Evolutionary conservation across 306 rosid species (phyloP).

Genomic region (Fragaria ananassa): DNA sequence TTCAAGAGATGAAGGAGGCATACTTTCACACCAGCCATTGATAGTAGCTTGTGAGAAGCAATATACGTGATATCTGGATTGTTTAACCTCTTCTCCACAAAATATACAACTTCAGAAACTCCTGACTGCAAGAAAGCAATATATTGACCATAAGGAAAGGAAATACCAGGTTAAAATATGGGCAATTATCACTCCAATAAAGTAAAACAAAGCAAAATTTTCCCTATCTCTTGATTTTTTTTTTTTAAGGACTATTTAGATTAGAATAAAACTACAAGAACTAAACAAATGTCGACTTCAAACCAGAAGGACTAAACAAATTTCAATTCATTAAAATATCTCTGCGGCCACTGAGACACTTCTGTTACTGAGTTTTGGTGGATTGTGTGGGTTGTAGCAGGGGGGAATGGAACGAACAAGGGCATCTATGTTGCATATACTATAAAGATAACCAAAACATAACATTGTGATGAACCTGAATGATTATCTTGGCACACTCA

Average conservation of each 20-base stretch:
- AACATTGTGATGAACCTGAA: conserved; percentile 60
- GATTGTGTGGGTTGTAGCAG: background rate
- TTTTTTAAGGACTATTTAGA: no score
- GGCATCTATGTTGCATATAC: background rate
- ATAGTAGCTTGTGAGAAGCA: conserved; percentile 78
- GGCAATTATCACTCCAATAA: background rate
- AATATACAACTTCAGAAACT: conserved; percentile 78
- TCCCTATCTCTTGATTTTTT: background rate
- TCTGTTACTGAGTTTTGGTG: background rate
- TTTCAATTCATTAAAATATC: background rate
- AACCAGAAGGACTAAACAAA: no score
- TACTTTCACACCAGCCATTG: conserved; percentile 91
- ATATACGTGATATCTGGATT: conserved; percentile 54
- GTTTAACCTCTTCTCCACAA: conserved; percentile 67
- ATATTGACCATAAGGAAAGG: background rate
- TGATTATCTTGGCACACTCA: conserved; percentile 89
- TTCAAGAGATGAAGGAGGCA: conserved; percentile 16
- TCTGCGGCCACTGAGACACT: background rate
- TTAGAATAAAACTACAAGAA: no score
- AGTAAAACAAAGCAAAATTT: background rate
- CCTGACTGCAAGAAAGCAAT: conserved; percentile 63
- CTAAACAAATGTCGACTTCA: no score
- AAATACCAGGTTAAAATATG: background rate
- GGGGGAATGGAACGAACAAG: background rate
- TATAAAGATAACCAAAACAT: background rate